Base-by-base conservation (phyloP, 2,329 filamentous ascomycete genomes). In the Passalora sequoiae region DNA sequence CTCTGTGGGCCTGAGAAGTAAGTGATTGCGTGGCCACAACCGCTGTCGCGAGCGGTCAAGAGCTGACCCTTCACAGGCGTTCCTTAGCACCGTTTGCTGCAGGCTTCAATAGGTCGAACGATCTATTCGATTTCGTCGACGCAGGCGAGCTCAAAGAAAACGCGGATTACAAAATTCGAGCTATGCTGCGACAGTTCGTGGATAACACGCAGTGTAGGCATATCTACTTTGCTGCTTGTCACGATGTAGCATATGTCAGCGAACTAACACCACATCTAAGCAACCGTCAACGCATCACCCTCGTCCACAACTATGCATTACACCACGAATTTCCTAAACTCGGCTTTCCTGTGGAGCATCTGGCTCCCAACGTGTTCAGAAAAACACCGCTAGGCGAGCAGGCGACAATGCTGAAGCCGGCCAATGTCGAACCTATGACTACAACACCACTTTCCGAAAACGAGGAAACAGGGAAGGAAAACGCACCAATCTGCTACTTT, bases 171-270 rank as follows among this genome's bases (percentile, higher is more conserved):
- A 83, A 83, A 59, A 69, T 83, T 41, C 70, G 76, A 56, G 76
- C 66, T 52, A 47, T 63, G 44, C 66, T 70, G 57, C 65, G 68
- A 4, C 65, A 80, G 1, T 80, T 78, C 47, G 72, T 69, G 24
- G 73, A 80, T 33, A 78, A 77, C 52, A 64, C 69, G 3, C 76
- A 81, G 55, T 84, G 80, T 65, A 78, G 76, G 52, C 79, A 81
- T 57, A 78, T 84, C 25, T 77, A 76, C 55, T 77, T 81, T 44
- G 80, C 77, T 4, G 78, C 73, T 28, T 83, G 79, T 54, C 78
- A 82, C 51, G 76, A 83, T 52, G 68, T 68, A 17, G 73, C 74
- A 38, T 81, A 82, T 56, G 62, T 36, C 12, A 71, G 75, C 6
- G 69, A 80, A 36, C 64, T 83, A 19, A 73, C 69, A 4, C 73